Base-by-base conservation (phyloP, 2,329 filamentous ascomycete species). In the Cladosporium sp. region DNA sequence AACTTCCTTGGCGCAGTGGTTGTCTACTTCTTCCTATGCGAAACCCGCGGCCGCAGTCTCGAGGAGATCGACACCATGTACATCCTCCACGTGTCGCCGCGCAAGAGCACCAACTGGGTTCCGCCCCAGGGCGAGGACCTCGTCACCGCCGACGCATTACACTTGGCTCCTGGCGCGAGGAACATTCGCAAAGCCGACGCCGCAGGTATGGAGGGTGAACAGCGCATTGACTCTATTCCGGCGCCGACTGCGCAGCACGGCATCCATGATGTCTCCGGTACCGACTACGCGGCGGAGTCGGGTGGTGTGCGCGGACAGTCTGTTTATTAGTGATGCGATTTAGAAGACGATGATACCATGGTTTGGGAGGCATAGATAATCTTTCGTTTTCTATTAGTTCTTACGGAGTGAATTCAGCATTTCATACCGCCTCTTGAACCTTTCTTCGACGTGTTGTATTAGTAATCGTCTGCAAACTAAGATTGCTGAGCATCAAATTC, bases 11-110 rank as follows among this genome's bases (percentile, higher is more conserved):
- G 60, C 19, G 58, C 61, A 2, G 43, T 65, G 3, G 56, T 65
- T 5, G 84, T 90, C 31, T 91, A 85, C 73, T 87, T 91, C 70
- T 89, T 89, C 67, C 79, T 90, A 49, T 82, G 86, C 52, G 87
- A 91, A 66, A 83, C 80, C 43, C 83, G 87, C 63, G 86, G 84
- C 49, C 79, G 86, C 5, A 84, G 81, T 0, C 76, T 92, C 1
- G 87, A 92, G 70, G 86, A 91, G 67, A 86, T 92, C 52, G 87
- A 92, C 61, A 85, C 82, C 44, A 87, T 87, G 84, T 90, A 89
- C 59, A 74, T 87, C 34, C 74, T 58, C 5, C 60, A 59, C 22
- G 58, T 66, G 42, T 58, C 58, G 54, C 63, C 63, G 9, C 61
- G 56, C 58, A 60, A 66, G 58, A 65, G 62, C 40, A 59, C 53